Base-by-base conservation (phyloP, 352 stramenopile species). In the Albugo laibachii region DNA sequence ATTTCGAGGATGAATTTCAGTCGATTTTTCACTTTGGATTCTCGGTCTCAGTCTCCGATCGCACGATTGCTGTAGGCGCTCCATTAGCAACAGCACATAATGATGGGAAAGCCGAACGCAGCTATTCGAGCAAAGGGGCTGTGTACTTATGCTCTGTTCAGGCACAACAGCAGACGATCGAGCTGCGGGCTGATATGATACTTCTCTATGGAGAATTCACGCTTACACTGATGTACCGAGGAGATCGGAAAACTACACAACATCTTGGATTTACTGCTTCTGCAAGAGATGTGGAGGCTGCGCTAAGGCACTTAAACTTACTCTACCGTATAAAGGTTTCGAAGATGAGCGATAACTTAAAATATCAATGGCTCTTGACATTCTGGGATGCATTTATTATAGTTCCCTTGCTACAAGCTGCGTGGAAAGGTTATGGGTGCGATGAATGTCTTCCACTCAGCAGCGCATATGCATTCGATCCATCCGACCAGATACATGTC, bases 31-130 rank as follows among this genome's bases (percentile, higher is more conserved):
- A 67, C 11, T 97, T 96, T 59, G 89, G 92, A 2, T 52, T 67
- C 13, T 61, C 84, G 13, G 54, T 97, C 5, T 76, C 81, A n/a
- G 59, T 94, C 27, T 70, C 80, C 49, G 59, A 60, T 2, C 76
- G 88, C 34, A 93, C 78, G 2, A 69, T 97, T 24, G 77, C 89
- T 4, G 75, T 97, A 1, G 84, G 85, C 0, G 87, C 89, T 1
- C 89, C 89, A 5, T 80, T 80, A 36, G 79, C 73, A 2, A 72
- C 83, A 45, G 66, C 83, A n/a, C 83, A 89, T 34, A 50, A 85
- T 41, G 63, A 65, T 15, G 62, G 48, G 11, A 56, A 62, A 13
- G 78, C 83, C 16, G 77, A 91, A 46, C 58, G 53, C 8, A 44
- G 50, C 10, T 91, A 57, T 49, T 84, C 83, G 16, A 71, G 66